These are phyloP conservation scores for Fusarium cyanostomum DNA, from an alignment of 2,329 filamentous ascomycete species.

Conservation along the genomic window DNA sequence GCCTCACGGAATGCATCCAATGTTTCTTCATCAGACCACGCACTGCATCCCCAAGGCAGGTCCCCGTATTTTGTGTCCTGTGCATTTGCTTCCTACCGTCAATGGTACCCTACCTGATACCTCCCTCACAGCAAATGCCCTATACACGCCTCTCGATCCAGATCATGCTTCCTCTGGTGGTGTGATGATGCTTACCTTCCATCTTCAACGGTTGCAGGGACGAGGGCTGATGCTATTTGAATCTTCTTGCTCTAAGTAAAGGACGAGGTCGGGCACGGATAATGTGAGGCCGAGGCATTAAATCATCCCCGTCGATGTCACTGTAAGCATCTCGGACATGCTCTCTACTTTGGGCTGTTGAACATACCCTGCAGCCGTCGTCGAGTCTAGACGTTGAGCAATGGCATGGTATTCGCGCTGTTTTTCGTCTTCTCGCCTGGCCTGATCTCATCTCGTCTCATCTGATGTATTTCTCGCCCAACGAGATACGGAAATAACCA, in stretches of 20 bases:
- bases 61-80: not conserved
- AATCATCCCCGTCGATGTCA: slow-evolving; percentile 3
- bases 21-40: slow-evolving; percentile 7
- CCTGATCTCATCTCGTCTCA: slow-evolving; percentile 4
- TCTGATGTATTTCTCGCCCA: not conserved
- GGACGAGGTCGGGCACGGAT: not conserved
- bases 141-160: no score
- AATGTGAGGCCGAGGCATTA: slow-evolving; percentile 22
- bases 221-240: not conserved
- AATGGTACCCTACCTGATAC: slow-evolving; percentile 11
- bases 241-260: not conserved
- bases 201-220: slow-evolving; percentile 5
- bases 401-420: not conserved
- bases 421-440: not conserved
- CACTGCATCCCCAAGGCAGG: not conserved
- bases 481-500: slow-evolving; percentile 1
- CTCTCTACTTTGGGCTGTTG: slow-evolving; percentile 26
- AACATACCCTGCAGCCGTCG: slow-evolving; percentile 1
- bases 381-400: slow-evolving; percentile 7
- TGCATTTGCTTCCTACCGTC: slow-evolving; percentile 18
- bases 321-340: slow-evolving; percentile 17
- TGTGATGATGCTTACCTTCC: slow-evolving; percentile 32
- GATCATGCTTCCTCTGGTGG: slow-evolving; percentile 4
- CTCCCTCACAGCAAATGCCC: slow-evolving; percentile 18
- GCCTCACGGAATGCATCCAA: not conserved